phyloP scores from a whole-genome alignment of 1,284 basidiomycete genomes.

The Apiotrichum porosum region DNA sequence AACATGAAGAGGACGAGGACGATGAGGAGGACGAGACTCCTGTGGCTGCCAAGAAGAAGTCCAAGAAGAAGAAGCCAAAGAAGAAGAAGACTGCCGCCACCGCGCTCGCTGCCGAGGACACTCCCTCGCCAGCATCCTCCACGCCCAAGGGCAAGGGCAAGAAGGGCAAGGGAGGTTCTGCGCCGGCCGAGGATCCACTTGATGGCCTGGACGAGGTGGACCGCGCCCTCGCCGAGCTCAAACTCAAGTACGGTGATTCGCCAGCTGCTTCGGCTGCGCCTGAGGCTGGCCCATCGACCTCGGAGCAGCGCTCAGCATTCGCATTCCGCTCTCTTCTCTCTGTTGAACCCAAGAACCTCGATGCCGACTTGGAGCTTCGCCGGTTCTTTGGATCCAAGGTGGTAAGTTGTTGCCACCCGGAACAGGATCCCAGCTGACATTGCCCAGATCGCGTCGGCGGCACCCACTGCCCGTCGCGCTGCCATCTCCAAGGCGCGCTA shows the following conservation, averaged over 20 bases:
- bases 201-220: conserved; percentile 74
- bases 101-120: conserved; percentile 4
- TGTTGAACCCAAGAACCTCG: conserved; percentile 71
- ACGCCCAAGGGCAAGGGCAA: conserved; percentile 53
- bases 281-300: conserved; percentile 2
- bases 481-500: conserved; percentile 34
- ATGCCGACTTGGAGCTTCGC: conserved; percentile 79
- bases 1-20: conserved; percentile 22
- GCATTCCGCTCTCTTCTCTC: conserved; percentile 58
- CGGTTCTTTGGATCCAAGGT: conserved; percentile 89
- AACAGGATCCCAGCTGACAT: neutral
- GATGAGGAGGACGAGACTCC: conserved; percentile 27
- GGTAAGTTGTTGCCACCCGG: conserved; percentile 51
- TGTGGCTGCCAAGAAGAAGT: conserved; percentile 34
- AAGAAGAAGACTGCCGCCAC: conserved; percentile 32
- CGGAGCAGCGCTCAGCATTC: conserved; percentile 15
- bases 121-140: conserved; percentile 9
- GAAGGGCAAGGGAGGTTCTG: conserved; percentile 10
- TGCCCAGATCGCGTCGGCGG: conserved; percentile 36
- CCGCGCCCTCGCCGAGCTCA: conserved; percentile 72
- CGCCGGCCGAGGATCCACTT: conserved; percentile 16
- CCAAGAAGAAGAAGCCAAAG: conserved; percentile 48
- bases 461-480: conserved; percentile 14
- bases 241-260: conserved; percentile 54
- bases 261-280: conserved; percentile 1